Evolutionary conservation across 805 yeast genomes (phyloP), one percentile per base, ranked within the genome.

Genomic region (Tetrapisispora phaffii): DNA sequence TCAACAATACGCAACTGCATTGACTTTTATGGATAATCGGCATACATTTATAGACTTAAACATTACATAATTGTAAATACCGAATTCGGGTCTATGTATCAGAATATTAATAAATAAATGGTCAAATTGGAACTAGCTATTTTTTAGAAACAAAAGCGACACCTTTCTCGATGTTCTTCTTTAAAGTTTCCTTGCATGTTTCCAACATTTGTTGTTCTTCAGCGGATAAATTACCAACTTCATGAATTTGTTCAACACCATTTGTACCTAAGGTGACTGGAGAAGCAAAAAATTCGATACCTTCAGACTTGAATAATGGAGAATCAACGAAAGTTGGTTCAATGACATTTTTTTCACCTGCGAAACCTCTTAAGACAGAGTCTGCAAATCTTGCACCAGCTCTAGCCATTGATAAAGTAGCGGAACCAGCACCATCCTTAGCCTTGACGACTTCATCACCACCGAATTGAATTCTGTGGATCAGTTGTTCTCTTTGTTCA

Each of bases 381-480:
- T 79, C 71, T 55, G 84, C 77, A 63, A 83, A 79, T 67, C 80
- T 76, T 48, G 85, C 82, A 69, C 93, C 95, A 46, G 95, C 95
- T 66, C 80, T 85, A 48, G 95, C 95, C 95, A 86, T 86, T 51
- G 95, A 86, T 58, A 86, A 74, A 50, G 96, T 86, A 56, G 95
- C 94, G 29, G 95, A 85, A 58, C 96, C 96, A 56, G 89, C 87
- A 68, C 96, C 96, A 62, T 85, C 79, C 76, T 86, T 86, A 59
- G 95, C 95, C 72, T 85, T 75, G 58, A 86, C 95, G 55, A 86
- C 95, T 75, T 86, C 96, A 64, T 86, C 96, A 73, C 96, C 96
- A 70, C 95, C 96, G 62, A 84, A 88, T 73, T 88, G 96, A 67
- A 88, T 85, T 70, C 96, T 82, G 76, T 86, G 77, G 64, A 85